A percentile compares a stretch with the other conserved stretches of the same genome.
Evolutionary conservation across 2,329 filamentous ascomycete genomes (phyloP).

Genomic region (Beauveria sp.): DNA sequence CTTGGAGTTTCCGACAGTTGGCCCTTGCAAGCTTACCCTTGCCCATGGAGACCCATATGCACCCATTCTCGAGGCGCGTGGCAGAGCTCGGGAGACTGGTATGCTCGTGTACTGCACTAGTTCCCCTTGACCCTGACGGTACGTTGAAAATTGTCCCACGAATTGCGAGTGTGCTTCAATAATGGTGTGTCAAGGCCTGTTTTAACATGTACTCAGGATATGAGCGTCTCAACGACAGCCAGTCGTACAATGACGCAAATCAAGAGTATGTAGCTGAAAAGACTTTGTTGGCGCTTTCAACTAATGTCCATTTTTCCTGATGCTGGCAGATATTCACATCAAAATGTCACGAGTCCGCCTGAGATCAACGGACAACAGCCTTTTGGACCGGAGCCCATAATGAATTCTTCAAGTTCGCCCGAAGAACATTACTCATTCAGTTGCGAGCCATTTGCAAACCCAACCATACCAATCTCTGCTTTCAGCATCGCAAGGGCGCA

Average conservation of each 20-base stretch:
- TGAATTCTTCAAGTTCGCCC: neutral
- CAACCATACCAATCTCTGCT: neutral
- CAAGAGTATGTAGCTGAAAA: slow-evolving; percentile 10
- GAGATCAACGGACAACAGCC: neutral
- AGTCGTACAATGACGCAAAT: neutral
- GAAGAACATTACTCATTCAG: neutral
- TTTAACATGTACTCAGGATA: neutral
- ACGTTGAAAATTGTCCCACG: neutral
- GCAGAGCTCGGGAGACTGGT: neutral
- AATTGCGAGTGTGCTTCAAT: neutral
- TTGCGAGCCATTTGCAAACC: neutral
- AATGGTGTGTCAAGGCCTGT: neutral
- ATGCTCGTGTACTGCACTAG: neutral
- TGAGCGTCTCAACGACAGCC: neutral
- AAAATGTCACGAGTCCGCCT: neutral
- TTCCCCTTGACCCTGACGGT: neutral
- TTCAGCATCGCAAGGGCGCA: neutral
- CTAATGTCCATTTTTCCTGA: neutral
- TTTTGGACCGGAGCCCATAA: neutral
- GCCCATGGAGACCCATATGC: neutral
- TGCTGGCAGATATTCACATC: neutral
- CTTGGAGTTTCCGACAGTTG: neutral
- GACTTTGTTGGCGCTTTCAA: neutral
- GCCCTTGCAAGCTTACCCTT: neutral
- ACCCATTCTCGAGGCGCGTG: neutral